Conservation (phyloP, 2,329 filamentous ascomycete genomes). For the Talaromyces piceae region DNA sequence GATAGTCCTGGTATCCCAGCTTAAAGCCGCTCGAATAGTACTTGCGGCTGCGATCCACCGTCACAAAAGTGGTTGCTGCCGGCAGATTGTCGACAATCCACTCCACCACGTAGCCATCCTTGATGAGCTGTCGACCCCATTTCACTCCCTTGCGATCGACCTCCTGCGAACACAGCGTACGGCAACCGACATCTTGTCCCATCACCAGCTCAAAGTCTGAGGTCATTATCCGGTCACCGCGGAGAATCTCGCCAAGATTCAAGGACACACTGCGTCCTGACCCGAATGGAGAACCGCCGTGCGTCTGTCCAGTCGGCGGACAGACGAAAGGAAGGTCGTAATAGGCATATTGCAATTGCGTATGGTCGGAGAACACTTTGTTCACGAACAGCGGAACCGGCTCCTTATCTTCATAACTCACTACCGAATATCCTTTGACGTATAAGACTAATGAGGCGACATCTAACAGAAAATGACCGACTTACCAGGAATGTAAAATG, state of each 20-base stretch:
- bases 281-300: constrained; percentile 59
- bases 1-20: constrained; percentile 66
- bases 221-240: constrained; percentile 75
- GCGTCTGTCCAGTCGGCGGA: constrained; percentile 62
- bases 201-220: constrained; percentile 78
- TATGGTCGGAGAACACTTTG: constrained; percentile 85
- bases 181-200: constrained; percentile 66
- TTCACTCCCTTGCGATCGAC: constrained; percentile 58
- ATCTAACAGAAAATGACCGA: not conserved
- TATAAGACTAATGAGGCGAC: not conserved
- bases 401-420: constrained; percentile 68
- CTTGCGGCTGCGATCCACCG: constrained; percentile 72
- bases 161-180: constrained; percentile 62
- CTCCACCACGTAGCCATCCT: constrained; percentile 75
- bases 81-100: constrained; percentile 93
- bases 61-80: constrained; percentile 81
- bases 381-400: constrained; percentile 80
- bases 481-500: constrained; percentile 82
- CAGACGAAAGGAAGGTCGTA: constrained; percentile 83
- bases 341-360: constrained; percentile 86
- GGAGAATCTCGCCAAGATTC: constrained; percentile 79
- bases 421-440: constrained; percentile 68
- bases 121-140: constrained; percentile 64
- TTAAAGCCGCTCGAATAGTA: constrained; percentile 91
- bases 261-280: constrained; percentile 71